Conservation (phyloP, 2,329 filamentous ascomycete species). For the Fusarium incarnatum region DNA sequence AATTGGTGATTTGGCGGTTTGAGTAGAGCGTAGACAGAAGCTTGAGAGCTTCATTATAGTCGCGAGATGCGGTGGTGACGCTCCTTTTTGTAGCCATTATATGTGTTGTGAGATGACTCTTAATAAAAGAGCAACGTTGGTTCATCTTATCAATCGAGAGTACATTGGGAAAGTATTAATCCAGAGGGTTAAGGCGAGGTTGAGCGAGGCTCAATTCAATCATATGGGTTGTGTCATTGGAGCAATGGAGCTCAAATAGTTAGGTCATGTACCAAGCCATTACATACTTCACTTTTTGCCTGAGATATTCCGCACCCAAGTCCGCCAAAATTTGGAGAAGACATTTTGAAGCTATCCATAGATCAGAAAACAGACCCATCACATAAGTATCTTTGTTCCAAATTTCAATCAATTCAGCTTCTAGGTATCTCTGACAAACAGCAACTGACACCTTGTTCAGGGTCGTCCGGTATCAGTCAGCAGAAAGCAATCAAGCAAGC, state of each 20-base stretch:
- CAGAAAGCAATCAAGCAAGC: constrained; percentile 1
- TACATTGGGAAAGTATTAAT: not conserved
- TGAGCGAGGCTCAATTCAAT: not conserved
- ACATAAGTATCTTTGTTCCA: not conserved
- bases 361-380: not conserved
- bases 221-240: not conserved
- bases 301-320: not conserved
- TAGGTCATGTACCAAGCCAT: not conserved
- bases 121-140: not conserved
- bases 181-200: not conserved
- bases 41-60: constrained; percentile 75
- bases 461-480: not conserved
- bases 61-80: constrained; percentile 47
- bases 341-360: not conserved
- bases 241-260: not conserved
- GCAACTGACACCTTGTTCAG: not conserved
- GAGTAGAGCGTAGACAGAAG: constrained; percentile 82
- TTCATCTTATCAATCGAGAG: not conserved
- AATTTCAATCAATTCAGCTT: not conserved
- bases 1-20: constrained; percentile 74
- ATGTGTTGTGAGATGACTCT: not conserved
- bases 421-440: not conserved
- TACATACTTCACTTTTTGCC: not conserved
- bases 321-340: not conserved
- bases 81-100: constrained; percentile 14